These are phyloP conservation scores for Thelonectria discophora DNA, from an alignment of 2,329 filamentous ascomycete species.

Conservation along the genomic window DNA sequence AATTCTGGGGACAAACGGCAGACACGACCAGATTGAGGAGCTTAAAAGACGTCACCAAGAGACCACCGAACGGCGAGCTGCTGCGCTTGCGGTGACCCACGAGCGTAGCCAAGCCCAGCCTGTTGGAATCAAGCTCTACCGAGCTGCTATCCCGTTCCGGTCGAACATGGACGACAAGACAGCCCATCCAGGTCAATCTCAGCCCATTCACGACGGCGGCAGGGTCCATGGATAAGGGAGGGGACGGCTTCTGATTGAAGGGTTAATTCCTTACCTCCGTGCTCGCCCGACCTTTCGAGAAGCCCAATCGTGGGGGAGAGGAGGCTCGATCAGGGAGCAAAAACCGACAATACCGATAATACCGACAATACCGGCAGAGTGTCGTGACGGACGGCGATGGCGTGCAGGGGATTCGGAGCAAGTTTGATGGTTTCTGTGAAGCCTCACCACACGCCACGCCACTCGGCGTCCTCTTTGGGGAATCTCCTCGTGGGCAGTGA, in stretches of 20 bases:
- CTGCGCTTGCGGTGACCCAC: not conserved
- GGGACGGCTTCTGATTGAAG: constrained; percentile 37
- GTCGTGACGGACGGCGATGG: constrained; percentile 21
- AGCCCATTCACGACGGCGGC: constrained; percentile 25
- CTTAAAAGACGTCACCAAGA: constrained; percentile 22
- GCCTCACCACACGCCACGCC: constrained; percentile 34
- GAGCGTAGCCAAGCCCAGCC: constrained; percentile 2
- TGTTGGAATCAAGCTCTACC: constrained; percentile 14
- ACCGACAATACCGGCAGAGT: constrained; percentile 31
- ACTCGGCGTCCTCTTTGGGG: constrained; percentile 25
- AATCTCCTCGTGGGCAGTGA: constrained; percentile 13
- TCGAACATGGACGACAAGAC: constrained; percentile 5
- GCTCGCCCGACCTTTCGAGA: constrained; percentile 28
- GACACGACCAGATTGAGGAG: constrained; percentile 17
- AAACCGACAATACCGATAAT: constrained; percentile 9
- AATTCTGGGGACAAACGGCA: constrained; percentile 17
- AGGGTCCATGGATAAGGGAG: constrained; percentile 13
- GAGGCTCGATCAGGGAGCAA: constrained; percentile 22
- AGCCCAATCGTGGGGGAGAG: constrained; percentile 26
- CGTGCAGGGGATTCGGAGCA: constrained; percentile 29
- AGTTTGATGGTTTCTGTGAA: constrained; percentile 27
- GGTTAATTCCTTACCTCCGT: constrained; percentile 29
- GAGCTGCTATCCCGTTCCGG: constrained; percentile 30
- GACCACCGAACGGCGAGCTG: not conserved
- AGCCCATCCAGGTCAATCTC: constrained; percentile 22